phyloP scores from a whole-genome alignment of 768 basidiomycete species.

The Dioszegia crocea region DNA sequence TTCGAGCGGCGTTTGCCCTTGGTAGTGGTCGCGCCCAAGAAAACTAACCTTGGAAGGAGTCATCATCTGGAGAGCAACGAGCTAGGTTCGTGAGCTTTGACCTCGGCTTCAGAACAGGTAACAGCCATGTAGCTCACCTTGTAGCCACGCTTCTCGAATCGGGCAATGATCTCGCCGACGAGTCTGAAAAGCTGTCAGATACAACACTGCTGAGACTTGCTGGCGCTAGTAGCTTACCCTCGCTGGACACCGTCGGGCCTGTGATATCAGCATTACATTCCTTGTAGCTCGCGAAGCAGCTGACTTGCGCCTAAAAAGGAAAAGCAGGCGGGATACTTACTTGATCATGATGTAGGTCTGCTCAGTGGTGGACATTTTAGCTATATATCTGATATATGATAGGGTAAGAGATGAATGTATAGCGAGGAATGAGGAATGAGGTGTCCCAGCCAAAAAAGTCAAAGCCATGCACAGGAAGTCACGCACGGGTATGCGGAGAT shows the following conservation, averaged over 20 bases:
- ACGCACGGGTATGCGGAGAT: not conserved
- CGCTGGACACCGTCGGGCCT: slow-evolving; percentile 99
- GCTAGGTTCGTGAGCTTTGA: slow-evolving; percentile 45
- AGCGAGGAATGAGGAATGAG: not conserved
- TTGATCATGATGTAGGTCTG: slow-evolving; percentile 99
- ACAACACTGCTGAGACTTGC: too few species aligned
- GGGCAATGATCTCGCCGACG: slow-evolving; percentile 87
- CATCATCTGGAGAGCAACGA: slow-evolving; percentile 87
- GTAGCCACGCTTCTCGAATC: slow-evolving; percentile 98
- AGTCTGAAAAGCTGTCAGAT: too few species aligned
- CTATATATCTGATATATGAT: not conserved
- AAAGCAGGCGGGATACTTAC: slow-evolving; percentile 45
- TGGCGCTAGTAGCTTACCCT: slow-evolving; percentile 40
- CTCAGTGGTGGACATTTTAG: slow-evolving; percentile 66
- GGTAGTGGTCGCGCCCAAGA: not conserved
- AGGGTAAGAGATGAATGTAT: not conserved
- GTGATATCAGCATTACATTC: slow-evolving; percentile 8
- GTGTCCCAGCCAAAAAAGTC: slow-evolving; percentile 3
- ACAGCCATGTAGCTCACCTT: slow-evolving; percentile 61
- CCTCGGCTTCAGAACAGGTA: too few species aligned
- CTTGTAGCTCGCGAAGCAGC: not conserved
- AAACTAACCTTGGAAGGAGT: slow-evolving; percentile 58
- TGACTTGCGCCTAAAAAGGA: not conserved
- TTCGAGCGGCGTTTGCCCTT: too few species aligned
- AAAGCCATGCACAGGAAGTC: slow-evolving; percentile 3